Evolutionary conservation across 179 eudicot species (phyloP).

Genomic region (Actinidia chinensis): DNA sequence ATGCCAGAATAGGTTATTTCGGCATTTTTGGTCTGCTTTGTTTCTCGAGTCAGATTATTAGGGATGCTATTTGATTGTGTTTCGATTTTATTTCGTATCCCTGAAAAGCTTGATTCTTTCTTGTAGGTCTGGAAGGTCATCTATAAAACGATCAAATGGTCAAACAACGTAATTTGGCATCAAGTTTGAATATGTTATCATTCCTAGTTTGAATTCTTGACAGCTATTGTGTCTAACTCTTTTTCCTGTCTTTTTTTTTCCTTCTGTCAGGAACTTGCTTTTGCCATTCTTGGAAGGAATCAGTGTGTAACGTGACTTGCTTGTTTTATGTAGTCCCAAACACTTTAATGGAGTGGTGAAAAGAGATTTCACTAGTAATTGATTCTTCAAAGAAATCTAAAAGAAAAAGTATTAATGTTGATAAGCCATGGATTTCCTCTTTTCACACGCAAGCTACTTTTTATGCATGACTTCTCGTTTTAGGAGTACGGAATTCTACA

Average conservation of each 20-base stretch:
- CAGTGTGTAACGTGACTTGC: slow-evolving; percentile 71
- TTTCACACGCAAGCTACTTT: background rate
- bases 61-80: too few relatives aligned
- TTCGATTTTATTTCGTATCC: too few relatives aligned
- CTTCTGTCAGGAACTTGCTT: slow-evolving; percentile 65
- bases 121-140: slow-evolving; percentile 70
- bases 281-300: slow-evolving; percentile 67
- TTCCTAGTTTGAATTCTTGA: too few relatives aligned
- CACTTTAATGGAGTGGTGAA: background rate
- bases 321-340: slow-evolving; percentile 54
- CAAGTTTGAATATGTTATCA: slow-evolving; percentile 50
- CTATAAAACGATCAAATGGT: slow-evolving; percentile 73
- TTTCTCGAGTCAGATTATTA: too few relatives aligned
- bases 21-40: background rate
- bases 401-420: background rate
- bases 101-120: slow-evolving; percentile 16
- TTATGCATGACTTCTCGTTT: background rate
- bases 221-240: background rate
- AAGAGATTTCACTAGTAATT: background rate
- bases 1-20: background rate
- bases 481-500: too few relatives aligned
- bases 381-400: background rate
- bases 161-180: slow-evolving; percentile 59
- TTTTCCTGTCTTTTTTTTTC: background rate
- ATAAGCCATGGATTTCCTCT: background rate